Percentiles rank a stretch among this genome's conserved stretches.
phyloP scores from a whole-genome alignment of 768 basidiomycete species.

The Boletus reticulatus region DNA sequence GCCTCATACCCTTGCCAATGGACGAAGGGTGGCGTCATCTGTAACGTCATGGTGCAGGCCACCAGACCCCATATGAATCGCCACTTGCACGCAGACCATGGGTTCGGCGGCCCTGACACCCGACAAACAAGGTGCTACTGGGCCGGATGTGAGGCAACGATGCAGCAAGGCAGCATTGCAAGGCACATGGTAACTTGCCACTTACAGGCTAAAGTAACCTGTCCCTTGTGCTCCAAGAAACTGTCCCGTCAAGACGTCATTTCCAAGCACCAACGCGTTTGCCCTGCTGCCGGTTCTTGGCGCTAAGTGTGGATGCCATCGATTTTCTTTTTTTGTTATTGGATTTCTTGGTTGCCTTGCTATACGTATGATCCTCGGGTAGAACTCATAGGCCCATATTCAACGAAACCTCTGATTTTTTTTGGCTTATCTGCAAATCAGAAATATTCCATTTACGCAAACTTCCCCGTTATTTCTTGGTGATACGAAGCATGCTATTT shows the following conservation, averaged over 20 bases:
- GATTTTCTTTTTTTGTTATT: neutral
- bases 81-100: slow-evolving; percentile 23
- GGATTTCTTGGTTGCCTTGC: neutral
- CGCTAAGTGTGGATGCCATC: slow-evolving; percentile 4
- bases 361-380: neutral
- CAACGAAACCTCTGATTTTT: neutral
- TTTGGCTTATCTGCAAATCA: neutral
- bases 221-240: slow-evolving; percentile 28
- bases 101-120: slow-evolving; percentile 21
- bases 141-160: slow-evolving; percentile 17
- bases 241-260: slow-evolving; percentile 27
- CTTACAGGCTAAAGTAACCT: slow-evolving; percentile 26
- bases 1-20: slow-evolving; percentile 19
- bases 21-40: slow-evolving; percentile 11
- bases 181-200: slow-evolving; percentile 29
- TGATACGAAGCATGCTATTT: slow-evolving; percentile 1
- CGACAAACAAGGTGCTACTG: slow-evolving; percentile 20
- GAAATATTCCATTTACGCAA: neutral
- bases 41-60: slow-evolving; percentile 18
- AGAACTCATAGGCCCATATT: neutral
- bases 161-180: slow-evolving; percentile 30
- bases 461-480: neutral
- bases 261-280: slow-evolving; percentile 26
- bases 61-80: slow-evolving; percentile 27
- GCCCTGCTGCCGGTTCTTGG: slow-evolving; percentile 18